These are phyloP conservation scores for Leishmania lainsoni DNA, from an alignment of 208 protist genomes.

Conservation along the genomic window DNA sequence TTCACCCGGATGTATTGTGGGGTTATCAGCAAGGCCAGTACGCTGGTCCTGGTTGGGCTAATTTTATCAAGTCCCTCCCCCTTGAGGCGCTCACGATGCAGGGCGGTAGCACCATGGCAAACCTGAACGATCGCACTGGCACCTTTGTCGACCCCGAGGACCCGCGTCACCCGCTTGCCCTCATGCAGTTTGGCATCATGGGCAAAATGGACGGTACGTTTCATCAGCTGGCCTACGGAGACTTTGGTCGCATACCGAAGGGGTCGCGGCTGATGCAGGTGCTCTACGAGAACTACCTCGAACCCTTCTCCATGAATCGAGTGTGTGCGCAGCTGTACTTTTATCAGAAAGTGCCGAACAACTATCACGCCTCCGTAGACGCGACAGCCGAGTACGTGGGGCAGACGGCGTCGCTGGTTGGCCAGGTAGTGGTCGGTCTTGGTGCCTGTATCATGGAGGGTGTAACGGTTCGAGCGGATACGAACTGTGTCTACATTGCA, in stretches of 20 bases:
- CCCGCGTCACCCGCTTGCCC: slow-evolving; percentile 71
- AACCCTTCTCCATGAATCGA: slow-evolving; percentile 89
- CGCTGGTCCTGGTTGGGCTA: slow-evolving; percentile 77
- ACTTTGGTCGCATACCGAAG: slow-evolving; percentile 62
- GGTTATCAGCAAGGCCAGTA: slow-evolving; percentile 83
- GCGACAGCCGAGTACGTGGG: slow-evolving; percentile 83
- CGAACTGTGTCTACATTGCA: slow-evolving; percentile 86
- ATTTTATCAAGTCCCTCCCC: slow-evolving; percentile 73
- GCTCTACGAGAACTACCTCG: slow-evolving; percentile 89
- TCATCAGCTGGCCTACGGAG: slow-evolving; percentile 63
- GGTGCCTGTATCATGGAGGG: slow-evolving; percentile 87
- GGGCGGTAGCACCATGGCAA: slow-evolving; percentile 69
- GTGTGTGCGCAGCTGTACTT: slow-evolving; percentile 86
- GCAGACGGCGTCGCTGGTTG: slow-evolving; percentile 79
- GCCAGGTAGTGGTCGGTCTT: slow-evolving; percentile 78
- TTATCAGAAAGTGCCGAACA: slow-evolving; percentile 89
- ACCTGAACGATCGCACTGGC: slow-evolving; percentile 83
- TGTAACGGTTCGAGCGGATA: slow-evolving; percentile 83
- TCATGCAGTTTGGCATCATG: slow-evolving; percentile 70
- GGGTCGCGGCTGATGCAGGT: slow-evolving; percentile 84
- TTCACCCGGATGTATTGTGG: slow-evolving; percentile 86
- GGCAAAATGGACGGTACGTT: slow-evolving; percentile 68
- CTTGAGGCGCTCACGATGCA: slow-evolving; percentile 78
- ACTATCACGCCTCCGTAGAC: slow-evolving; percentile 84
- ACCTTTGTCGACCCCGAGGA: slow-evolving; percentile 84